These are phyloP conservation scores for Tetracentron sinense DNA, from an alignment of 164 flowering plant genomes.

Conservation along the genomic window DNA sequence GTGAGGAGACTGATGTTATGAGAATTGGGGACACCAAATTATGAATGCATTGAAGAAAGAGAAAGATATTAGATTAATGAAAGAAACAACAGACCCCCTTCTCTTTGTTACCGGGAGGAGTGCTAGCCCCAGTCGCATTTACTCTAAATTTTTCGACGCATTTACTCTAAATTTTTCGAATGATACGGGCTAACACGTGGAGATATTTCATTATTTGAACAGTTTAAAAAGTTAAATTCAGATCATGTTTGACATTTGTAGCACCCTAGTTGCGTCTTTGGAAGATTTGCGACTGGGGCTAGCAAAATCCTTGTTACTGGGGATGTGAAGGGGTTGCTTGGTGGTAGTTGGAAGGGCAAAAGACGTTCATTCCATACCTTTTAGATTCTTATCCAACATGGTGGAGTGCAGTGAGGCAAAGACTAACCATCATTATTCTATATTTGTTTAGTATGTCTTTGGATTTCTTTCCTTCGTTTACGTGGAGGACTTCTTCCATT, in stretches of 20 bases:
- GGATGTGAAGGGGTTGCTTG: not conserved
- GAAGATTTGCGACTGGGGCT: too few species aligned
- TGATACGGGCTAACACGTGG: too few species aligned
- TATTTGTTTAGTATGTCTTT: slow-evolving; percentile 3
- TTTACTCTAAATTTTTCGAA: too few species aligned
- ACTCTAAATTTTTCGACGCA: too few species aligned
- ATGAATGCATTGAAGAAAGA: slow-evolving; percentile 5
- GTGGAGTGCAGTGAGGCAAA: slow-evolving; percentile 12
- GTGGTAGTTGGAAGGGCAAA: not conserved
- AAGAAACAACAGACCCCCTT: not conserved
- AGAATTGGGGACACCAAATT: slow-evolving; percentile 11
- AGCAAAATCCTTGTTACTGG: too few species aligned
- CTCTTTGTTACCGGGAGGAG: not conserved
- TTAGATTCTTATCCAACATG: slow-evolving; percentile 34
- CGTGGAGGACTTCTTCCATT: slow-evolving; percentile 5
- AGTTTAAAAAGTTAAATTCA: too few species aligned
- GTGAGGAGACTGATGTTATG: slow-evolving; percentile 8
- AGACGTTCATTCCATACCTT: not conserved
- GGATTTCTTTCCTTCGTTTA: not conserved
- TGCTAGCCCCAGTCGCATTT: too few species aligned
- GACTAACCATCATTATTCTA: not conserved
- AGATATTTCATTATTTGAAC: too few species aligned
- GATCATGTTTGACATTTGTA: too few species aligned
- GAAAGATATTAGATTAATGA: not conserved
- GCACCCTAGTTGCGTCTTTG: too few species aligned